Conservation (phyloP, 768 basidiomycete species). For the Lactarius pseudohatsudake region DNA sequence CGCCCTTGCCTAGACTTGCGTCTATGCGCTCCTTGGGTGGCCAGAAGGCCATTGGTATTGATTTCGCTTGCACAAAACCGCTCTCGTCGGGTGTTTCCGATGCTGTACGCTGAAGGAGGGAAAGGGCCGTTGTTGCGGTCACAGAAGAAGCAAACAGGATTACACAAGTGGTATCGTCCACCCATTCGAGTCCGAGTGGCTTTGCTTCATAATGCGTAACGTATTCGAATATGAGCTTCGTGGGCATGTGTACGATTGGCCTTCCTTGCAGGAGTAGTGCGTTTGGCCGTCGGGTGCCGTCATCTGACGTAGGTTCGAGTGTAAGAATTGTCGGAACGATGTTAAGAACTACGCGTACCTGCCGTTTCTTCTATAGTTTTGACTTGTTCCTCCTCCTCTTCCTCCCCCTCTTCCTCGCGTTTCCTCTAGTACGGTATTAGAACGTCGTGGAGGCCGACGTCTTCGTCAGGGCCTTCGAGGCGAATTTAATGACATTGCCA, state of each 20-base stretch:
- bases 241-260: constrained; percentile 74
- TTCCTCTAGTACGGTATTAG: constrained; percentile 42
- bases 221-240: constrained; percentile 77
- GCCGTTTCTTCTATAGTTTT: constrained; percentile 33
- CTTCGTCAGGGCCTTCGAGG: constrained; percentile 48
- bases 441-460: constrained; percentile 15
- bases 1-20: constrained; percentile 65
- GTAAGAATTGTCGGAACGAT: neutral
- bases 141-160: constrained; percentile 65
- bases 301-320: constrained; percentile 31
- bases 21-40: constrained; percentile 78
- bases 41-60: constrained; percentile 74
- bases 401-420: constrained; percentile 44
- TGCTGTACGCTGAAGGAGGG: constrained; percentile 50
- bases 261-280: constrained; percentile 71
- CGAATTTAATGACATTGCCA: constrained; percentile 40
- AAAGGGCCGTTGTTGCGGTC: constrained; percentile 53
- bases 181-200: constrained; percentile 82
- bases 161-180: constrained; percentile 80
- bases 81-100: constrained; percentile 52
- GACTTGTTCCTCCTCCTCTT: constrained; percentile 38
- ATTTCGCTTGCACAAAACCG: constrained; percentile 60
- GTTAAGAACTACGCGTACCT: constrained; percentile 29
- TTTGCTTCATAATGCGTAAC: constrained; percentile 73
- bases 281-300: constrained; percentile 53